Evolutionary conservation across 495 filamentous ascomycete species (phyloP).

Genomic region (Neurospora sp.): DNA sequence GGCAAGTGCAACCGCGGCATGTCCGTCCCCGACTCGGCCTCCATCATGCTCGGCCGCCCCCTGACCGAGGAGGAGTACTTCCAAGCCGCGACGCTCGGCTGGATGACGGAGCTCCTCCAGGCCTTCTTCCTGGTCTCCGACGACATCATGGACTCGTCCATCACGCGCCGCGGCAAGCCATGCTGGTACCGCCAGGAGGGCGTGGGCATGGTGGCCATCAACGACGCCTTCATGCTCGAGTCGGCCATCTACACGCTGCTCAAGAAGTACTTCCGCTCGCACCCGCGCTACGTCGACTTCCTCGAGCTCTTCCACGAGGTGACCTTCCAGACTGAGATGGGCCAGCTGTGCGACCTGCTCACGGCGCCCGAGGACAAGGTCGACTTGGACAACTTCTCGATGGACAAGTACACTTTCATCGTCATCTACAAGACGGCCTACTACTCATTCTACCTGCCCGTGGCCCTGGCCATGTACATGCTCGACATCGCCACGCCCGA

Average conservation of each 20-base stretch:
- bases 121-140: constrained; percentile 98
- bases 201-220: constrained; percentile 93
- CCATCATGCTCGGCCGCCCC: constrained; percentile 62
- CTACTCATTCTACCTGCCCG: constrained; percentile 97
- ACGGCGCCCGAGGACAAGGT: constrained; percentile 90
- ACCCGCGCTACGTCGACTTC: constrained; percentile 79
- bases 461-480: constrained; percentile 79
- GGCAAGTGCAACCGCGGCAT: constrained; percentile 99
- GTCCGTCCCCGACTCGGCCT: constrained; percentile 86
- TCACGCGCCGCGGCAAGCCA: constrained; percentile 83
- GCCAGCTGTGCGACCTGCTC: constrained; percentile 87
- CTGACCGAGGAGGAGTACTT: constrained; percentile 76
- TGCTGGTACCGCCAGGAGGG: constrained; percentile 89
- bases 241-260: constrained; percentile 79
- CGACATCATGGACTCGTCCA: constrained; percentile 94
- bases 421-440: constrained; percentile 99
- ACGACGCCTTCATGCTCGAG: constrained; percentile 96
- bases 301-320: constrained; percentile 93
- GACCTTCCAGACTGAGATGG: constrained; percentile 86
- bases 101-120: constrained; percentile 96
- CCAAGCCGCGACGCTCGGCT: constrained; percentile 74
- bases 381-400: constrained; percentile 83
- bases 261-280: constrained; percentile 81
- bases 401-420: constrained; percentile 96
- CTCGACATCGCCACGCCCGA: constrained; percentile 68